Conservation (phyloP, 441 rosid genomes). For the Populus hybrid region DNA sequence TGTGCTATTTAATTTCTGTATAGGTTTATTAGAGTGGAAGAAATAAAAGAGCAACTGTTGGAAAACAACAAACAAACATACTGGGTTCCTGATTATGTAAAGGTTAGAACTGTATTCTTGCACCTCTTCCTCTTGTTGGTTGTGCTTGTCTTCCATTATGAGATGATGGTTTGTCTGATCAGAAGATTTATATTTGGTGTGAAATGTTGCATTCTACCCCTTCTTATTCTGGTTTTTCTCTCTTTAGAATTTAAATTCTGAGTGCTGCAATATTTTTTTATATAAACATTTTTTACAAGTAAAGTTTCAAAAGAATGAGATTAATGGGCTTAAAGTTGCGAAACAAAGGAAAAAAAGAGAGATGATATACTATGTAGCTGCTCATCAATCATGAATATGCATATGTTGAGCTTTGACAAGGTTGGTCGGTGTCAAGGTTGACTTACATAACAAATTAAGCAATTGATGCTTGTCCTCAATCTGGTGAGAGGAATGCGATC, state of each 20-base stretch:
- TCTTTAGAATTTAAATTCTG: background rate
- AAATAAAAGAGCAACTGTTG: slow-evolving; percentile 70
- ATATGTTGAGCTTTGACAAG: background rate
- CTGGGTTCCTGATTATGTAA: slow-evolving; percentile 99
- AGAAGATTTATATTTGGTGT: background rate
- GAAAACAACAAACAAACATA: slow-evolving; percentile 83
- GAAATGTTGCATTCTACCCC: background rate
- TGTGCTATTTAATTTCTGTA: slow-evolving; percentile 10
- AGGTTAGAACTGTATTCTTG: slow-evolving; percentile 43
- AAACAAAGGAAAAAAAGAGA: background rate
- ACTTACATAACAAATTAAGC: background rate
- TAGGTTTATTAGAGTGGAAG: slow-evolving; percentile 96
- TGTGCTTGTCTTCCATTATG: slow-evolving; percentile 3
- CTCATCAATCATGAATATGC: background rate
- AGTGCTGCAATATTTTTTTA: background rate
- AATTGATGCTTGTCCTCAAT: background rate
- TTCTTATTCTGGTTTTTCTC: background rate
- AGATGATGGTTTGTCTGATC: background rate
- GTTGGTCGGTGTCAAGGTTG: background rate
- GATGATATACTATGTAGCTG: background rate
- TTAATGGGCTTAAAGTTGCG: background rate
- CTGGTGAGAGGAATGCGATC: background rate
- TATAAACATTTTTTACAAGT: background rate
- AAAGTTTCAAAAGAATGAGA: background rate
- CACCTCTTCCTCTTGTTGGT: background rate